Evolutionary conservation across 129 eudicot genomes (phyloP).

Genomic region (Chrysanthemum makinoi): DNA sequence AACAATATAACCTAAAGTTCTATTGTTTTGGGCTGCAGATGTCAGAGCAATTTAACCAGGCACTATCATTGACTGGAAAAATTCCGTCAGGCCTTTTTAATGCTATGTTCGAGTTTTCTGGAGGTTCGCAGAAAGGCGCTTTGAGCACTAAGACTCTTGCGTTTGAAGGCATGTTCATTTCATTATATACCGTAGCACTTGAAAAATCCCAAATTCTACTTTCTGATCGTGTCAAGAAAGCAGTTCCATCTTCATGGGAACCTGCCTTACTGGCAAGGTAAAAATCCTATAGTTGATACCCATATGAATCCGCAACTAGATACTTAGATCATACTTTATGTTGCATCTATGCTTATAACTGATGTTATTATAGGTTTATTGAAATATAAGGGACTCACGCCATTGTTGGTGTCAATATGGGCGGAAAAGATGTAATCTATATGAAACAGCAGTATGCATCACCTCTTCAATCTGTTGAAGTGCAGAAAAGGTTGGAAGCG

Average conservation of each 20-base stretch:
- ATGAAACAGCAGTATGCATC: constrained; percentile 93
- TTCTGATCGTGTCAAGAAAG: constrained; percentile 79
- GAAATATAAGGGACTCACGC: constrained; percentile 89
- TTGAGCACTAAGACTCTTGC: constrained; percentile 86
- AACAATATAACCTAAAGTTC: not conserved
- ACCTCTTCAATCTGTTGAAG: constrained; percentile 86
- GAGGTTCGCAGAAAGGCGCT: constrained; percentile 98
- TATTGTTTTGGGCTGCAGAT: constrained; percentile 44
- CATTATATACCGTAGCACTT: constrained; percentile 76
- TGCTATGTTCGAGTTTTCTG: constrained; percentile 83
- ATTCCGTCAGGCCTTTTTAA: constrained; percentile 94
- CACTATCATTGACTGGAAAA: constrained; percentile 83
- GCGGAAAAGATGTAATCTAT: constrained; percentile 93
- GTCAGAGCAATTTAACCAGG: constrained; percentile 97
- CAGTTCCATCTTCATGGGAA: constrained; percentile 96
- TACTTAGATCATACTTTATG: not conserved
- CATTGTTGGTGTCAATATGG: constrained; percentile 96
- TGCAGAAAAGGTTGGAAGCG: constrained; percentile 70
- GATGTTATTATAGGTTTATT: constrained; percentile 54
- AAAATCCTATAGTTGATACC: not conserved
- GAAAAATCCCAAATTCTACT: constrained; percentile 91
- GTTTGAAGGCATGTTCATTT: constrained; percentile 91
- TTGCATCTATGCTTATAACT: not conserved
- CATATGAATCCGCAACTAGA: not conserved
- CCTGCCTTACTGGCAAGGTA: constrained; percentile 93